Evolutionary conservation across 306 rosid species (phyloP).

Genomic region (Erythrophleum fordii): DNA sequence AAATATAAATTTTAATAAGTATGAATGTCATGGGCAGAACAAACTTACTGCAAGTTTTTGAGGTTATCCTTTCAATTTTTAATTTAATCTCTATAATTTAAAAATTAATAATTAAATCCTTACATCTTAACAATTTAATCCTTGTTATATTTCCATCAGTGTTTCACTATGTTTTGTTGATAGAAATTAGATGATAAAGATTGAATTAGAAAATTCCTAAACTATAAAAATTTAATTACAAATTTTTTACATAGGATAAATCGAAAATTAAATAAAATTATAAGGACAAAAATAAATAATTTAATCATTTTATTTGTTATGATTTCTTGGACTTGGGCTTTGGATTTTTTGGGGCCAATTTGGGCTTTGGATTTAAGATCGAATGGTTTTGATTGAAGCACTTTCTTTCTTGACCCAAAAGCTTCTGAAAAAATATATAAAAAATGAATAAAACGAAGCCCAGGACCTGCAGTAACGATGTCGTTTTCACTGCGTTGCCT

Average conservation of each 20-base stretch:
- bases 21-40: not conserved
- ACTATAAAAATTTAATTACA: too few species aligned
- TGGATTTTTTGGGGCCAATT: too few species aligned
- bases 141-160: not conserved
- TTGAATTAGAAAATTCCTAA: not conserved
- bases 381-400: not conserved
- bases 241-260: too few species aligned
- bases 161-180: too few species aligned
- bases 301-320: too few species aligned
- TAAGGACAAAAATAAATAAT: not conserved
- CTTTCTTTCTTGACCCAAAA: too few species aligned
- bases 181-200: not conserved
- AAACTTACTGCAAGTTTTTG: not conserved
- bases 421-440: not conserved
- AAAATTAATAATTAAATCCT: not conserved
- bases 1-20: too few species aligned
- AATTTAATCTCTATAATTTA: not conserved
- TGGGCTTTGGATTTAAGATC: not conserved
- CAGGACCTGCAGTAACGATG: not conserved
- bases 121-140: too few species aligned
- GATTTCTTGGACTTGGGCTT: not conserved
- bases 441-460: too few species aligned
- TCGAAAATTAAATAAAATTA: not conserved
- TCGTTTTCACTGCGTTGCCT: not conserved
- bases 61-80: not conserved